These are phyloP conservation scores for Sporisorium reilianum DNA, from an alignment of 1,284 basidiomycete genomes.

Conservation along the genomic window DNA sequence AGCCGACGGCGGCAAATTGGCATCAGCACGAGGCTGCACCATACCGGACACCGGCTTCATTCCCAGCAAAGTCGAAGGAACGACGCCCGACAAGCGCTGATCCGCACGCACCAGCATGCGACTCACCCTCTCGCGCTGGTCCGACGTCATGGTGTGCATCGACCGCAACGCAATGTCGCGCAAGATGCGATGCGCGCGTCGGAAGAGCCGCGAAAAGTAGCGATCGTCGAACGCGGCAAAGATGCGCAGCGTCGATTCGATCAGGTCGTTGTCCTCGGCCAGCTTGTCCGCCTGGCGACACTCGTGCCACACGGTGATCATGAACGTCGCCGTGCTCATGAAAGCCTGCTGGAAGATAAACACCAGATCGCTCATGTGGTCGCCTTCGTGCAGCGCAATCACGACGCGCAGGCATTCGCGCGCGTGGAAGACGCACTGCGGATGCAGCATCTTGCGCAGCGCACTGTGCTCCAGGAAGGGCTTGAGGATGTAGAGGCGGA, in stretches of 20 bases:
- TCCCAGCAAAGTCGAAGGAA: conserved; percentile 30
- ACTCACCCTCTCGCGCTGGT: conserved; percentile 52
- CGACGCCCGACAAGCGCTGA: conserved; percentile 26
- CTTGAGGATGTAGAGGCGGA: conserved; percentile 63
- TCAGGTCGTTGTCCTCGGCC: conserved; percentile 53
- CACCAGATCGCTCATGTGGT: conserved; percentile 47
- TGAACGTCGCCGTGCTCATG: conserved; percentile 61
- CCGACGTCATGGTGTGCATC: conserved; percentile 50
- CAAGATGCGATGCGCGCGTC: conserved; percentile 48
- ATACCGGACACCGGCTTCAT: conserved; percentile 17
- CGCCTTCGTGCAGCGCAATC: conserved; percentile 53
- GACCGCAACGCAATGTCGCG: conserved; percentile 49
- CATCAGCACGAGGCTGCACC: conserved; percentile 25
- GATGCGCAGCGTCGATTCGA: conserved; percentile 56
- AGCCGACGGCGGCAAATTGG: conserved; percentile 28
- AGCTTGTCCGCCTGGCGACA: conserved; percentile 41
- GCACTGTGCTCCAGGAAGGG: conserved; percentile 57
- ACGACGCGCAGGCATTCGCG: conserved; percentile 53
- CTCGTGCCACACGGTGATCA: conserved; percentile 65
- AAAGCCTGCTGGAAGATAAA: conserved; percentile 63
- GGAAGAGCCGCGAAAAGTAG: conserved; percentile 49
- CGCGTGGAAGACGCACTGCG: conserved; percentile 58
- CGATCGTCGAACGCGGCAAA: conserved; percentile 55
- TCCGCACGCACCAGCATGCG: conserved; percentile 46
- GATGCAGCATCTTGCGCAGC: conserved; percentile 58